Conservation (phyloP, 495 filamentous ascomycete genomes). For the Penicillium roqueforti region DNA sequence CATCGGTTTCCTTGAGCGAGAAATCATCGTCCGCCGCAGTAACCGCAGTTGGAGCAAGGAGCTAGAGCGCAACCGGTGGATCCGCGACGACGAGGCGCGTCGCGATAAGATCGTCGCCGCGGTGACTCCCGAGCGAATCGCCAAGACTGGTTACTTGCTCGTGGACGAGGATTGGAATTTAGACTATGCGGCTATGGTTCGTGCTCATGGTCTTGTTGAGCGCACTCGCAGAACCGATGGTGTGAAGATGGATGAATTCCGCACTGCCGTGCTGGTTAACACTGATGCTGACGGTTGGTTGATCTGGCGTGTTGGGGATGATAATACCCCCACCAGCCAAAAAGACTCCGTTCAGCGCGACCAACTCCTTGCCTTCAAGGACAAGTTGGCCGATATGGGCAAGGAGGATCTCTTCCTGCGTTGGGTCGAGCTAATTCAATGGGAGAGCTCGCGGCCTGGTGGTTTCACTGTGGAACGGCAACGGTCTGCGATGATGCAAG, state of each 20-base stretch:
- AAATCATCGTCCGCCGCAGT: slow-evolving; percentile 71
- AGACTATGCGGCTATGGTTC: slow-evolving; percentile 71
- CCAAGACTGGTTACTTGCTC: slow-evolving; percentile 75
- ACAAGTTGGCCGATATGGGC: slow-evolving; percentile 62
- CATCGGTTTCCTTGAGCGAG: slow-evolving; percentile 64
- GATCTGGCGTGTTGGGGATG: slow-evolving; percentile 50
- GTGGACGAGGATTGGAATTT: slow-evolving; percentile 77
- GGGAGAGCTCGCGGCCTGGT: slow-evolving; percentile 67
- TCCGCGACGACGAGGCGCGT: slow-evolving; percentile 43
- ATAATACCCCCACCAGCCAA: slow-evolving; percentile 50
- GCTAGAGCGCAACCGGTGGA: slow-evolving; percentile 42
- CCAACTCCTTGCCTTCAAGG: slow-evolving; percentile 67
- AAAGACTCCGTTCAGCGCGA: slow-evolving; percentile 42
- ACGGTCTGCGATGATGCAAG: slow-evolving; percentile 58
- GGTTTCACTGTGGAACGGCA: slow-evolving; percentile 69
- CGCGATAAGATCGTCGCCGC: slow-evolving; percentile 56
- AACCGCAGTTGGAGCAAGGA: slow-evolving; percentile 36
- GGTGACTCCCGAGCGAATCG: slow-evolving; percentile 56
- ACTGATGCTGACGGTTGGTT: slow-evolving; percentile 64
- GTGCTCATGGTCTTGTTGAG: slow-evolving; percentile 58
- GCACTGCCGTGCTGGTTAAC: slow-evolving; percentile 61
- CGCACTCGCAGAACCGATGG: slow-evolving; percentile 43
- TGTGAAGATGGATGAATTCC: slow-evolving; percentile 50
- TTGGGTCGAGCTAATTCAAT: slow-evolving; percentile 83
- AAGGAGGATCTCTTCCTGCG: slow-evolving; percentile 82